A percentile compares a stretch with the other conserved stretches of the same genome.
These are phyloP conservation scores for Botrytis hyacinthi DNA, from an alignment of 2,329 filamentous ascomycete genomes.

Conservation along the genomic window DNA sequence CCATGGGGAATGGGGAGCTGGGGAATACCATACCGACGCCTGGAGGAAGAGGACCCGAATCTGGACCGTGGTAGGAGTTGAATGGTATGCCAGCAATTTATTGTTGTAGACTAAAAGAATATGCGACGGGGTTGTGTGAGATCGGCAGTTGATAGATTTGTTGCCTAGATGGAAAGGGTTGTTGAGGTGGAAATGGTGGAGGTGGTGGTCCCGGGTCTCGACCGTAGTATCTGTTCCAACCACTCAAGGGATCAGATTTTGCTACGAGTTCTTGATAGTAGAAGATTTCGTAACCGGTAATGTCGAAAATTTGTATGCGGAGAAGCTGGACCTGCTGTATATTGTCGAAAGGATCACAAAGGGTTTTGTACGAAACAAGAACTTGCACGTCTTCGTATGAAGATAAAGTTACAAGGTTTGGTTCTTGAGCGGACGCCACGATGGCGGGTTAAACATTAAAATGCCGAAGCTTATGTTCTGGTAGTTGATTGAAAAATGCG, in stretches of 20 bases:
- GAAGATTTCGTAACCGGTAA: constrained; percentile 21
- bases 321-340: constrained; percentile 25
- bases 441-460: constrained; percentile 13
- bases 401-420: constrained; percentile 17
- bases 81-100: constrained; percentile 28
- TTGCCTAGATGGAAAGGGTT: background rate
- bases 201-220: constrained; percentile 28
- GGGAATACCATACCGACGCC: background rate
- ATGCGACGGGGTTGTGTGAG: background rate
- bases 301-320: constrained; percentile 27
- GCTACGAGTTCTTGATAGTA: constrained; percentile 26
- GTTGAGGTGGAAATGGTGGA: constrained; percentile 18
- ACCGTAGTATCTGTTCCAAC: constrained; percentile 30
- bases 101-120: background rate
- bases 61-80: constrained; percentile 34
- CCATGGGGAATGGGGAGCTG: background rate
- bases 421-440: constrained; percentile 27
- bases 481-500: background rate
- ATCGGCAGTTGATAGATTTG: background rate
- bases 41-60: constrained; percentile 32
- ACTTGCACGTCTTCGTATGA: constrained; percentile 25
- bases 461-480: background rate
- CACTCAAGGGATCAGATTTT: constrained; percentile 19
- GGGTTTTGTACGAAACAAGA: constrained; percentile 24
- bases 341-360: constrained; percentile 22